phyloP scores from a whole-genome alignment of 345 rosid genomes.

The Rubroshorea leprosula region DNA sequence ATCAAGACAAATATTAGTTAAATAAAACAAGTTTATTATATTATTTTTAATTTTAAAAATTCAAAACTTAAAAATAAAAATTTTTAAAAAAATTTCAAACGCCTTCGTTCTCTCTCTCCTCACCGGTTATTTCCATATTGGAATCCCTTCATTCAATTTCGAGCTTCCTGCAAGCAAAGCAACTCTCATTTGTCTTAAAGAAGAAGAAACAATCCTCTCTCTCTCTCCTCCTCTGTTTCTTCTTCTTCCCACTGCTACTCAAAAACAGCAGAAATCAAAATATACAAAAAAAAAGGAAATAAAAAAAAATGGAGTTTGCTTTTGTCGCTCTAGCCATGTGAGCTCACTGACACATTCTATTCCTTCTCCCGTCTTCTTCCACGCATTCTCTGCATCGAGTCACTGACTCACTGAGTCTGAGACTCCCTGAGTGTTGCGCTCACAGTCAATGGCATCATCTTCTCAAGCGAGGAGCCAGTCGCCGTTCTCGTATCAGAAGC shows the following conservation, averaged over 20 bases:
- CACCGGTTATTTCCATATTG: too few species aligned
- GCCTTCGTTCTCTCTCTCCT: conserved; percentile 21
- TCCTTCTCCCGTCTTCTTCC: conserved; percentile 19
- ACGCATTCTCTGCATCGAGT: conserved; percentile 27
- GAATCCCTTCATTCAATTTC: conserved; percentile 17
- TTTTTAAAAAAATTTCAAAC: conserved; percentile 9
- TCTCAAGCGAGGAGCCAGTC: conserved; percentile 87
- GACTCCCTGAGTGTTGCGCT: too few species aligned
- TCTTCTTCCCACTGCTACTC: conserved; percentile 20
- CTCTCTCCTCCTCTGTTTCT: conserved; percentile 31
- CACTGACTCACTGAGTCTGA: conserved; percentile 25
- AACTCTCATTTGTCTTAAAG: conserved; percentile 50
- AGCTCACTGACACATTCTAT: conserved; percentile 68
- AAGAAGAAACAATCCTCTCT: conserved; percentile 53
- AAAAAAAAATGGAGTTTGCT: conserved; percentile 37
- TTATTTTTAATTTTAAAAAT: too few species aligned
- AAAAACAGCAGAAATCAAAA: not conserved
- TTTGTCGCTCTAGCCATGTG: conserved; percentile 71
- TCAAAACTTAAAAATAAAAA: conserved; percentile 2
- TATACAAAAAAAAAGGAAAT: not conserved
- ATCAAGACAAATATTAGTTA: not conserved
- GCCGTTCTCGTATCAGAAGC: conserved; percentile 69
- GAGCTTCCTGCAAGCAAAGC: conserved; percentile 22
- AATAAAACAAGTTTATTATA: too few species aligned
- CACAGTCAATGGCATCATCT: conserved; percentile 62